These are phyloP conservation scores for Sideroxylon spinosum DNA, from an alignment of 179 eudicot species.

Conservation along the genomic window DNA sequence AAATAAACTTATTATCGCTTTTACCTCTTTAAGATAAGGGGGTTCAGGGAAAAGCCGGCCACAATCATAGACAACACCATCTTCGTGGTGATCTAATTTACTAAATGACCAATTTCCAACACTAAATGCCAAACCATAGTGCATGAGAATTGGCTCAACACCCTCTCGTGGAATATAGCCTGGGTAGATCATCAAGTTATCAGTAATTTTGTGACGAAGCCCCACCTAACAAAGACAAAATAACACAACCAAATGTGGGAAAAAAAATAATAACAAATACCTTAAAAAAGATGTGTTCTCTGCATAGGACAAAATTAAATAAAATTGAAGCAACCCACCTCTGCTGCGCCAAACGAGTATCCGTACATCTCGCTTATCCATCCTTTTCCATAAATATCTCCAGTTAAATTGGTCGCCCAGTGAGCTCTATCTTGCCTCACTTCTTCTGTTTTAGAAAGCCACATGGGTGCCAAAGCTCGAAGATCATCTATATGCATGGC, in stretches of 20 bases:
- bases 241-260: slow-evolving; percentile 16
- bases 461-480: slow-evolving; percentile 87
- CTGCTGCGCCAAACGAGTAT: slow-evolving; percentile 96
- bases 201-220: slow-evolving; percentile 82
- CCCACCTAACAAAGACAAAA: slow-evolving; percentile 59
- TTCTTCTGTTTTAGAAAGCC: slow-evolving; percentile 98
- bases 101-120: slow-evolving; percentile 96
- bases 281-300: neutral
- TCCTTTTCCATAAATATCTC: slow-evolving; percentile 80
- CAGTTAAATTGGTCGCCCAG: slow-evolving; percentile 87
- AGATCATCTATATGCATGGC: slow-evolving; percentile 96
- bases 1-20: neutral
- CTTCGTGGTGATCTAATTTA: slow-evolving; percentile 80
- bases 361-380: slow-evolving; percentile 99
- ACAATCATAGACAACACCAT: slow-evolving; percentile 77
- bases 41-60: slow-evolving; percentile 91
- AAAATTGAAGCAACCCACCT: slow-evolving; percentile 37
- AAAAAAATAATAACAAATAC: neutral
- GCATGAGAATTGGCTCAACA: slow-evolving; percentile 83
- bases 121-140: slow-evolving; percentile 83
- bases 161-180: slow-evolving; percentile 75
- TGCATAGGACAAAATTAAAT: neutral
- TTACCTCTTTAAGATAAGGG: slow-evolving; percentile 93
- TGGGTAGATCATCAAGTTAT: slow-evolving; percentile 89
- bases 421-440: slow-evolving; percentile 89